Base-by-base conservation (phyloP, 1,284 basidiomycete species). In the Tylopilus sp. region DNA sequence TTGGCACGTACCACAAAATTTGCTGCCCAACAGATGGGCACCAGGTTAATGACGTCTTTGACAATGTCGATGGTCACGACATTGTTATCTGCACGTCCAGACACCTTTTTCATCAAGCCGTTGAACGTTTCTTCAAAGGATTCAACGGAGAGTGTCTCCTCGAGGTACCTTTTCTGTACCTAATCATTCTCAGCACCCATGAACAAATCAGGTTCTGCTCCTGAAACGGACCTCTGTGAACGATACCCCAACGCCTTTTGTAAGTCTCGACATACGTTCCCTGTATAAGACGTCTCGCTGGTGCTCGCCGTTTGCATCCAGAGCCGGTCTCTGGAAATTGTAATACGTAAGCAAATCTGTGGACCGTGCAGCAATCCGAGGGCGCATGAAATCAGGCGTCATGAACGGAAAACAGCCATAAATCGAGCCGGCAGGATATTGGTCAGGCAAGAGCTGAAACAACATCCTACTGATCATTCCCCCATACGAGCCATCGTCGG, bases 391-490 rank as follows among this genome's bases (percentile, higher is more conserved):
- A 8, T 72, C 68, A 1, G 90, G 89, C 12, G 84, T 84, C 66
- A 89, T 72, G 81, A 91, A 89, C 6, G 90, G 90, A 81, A 91
- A 91, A 70, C 88, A 87, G 6, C 88, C 90, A 65, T 90, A 89
- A 0, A 83, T 82, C 6, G 87, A 91, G 12, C 81, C 78, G 33
- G 82, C 77, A 33, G 88, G 87, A 75, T 92, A 95, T 70, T 90
- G 83, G 24, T 87, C 78, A 0, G 93, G 93, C 24, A 96, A 80
- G 33, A 88, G 89, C 53, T 87, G 83, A 81, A 90, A 89, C 61
- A 96, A 83, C 38, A 96, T 82, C 70, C 86, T 90, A n/a, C 87
- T 88, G 63, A 94, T 83, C 76, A 91, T 84, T 22, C 91, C 92
- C 44, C 92, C 92, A 67, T 85, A 91, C 0, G 92, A 89, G 39